A percentile compares a stretch with the other conserved stretches of the same genome.
phyloP scores from a whole-genome alignment of 2,329 filamentous ascomycete species.

The Gremmenia infestans region DNA sequence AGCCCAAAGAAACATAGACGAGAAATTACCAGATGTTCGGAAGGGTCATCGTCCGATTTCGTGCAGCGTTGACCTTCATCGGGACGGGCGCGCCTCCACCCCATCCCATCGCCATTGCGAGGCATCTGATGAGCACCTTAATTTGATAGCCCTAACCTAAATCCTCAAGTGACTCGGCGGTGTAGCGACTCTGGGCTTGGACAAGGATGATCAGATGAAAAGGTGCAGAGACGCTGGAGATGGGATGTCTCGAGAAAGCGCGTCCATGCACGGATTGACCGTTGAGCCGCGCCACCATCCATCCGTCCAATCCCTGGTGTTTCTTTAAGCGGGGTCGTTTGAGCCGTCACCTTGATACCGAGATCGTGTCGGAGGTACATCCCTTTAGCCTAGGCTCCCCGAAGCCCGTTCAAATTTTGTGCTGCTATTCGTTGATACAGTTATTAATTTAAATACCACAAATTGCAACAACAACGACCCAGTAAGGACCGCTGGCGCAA shows the following conservation, averaged over 20 bases:
- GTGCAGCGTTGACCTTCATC: constrained; percentile 9
- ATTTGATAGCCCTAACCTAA: constrained; percentile 1
- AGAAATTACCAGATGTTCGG: constrained; percentile 10
- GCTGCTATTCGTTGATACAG: too few relatives aligned
- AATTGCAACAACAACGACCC: too few relatives aligned
- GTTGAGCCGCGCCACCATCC: constrained; percentile 6
- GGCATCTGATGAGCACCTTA: constrained; percentile 8
- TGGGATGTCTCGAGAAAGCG: background rate
- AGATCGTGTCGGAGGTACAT: constrained; percentile 9
- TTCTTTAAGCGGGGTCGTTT: background rate
- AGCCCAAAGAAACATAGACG: constrained; percentile 1
- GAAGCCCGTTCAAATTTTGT: too few relatives aligned
- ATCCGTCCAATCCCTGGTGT: constrained; percentile 3
- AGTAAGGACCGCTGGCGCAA: constrained; percentile 5
- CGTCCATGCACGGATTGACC: constrained; percentile 2
- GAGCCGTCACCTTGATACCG: constrained; percentile 7
- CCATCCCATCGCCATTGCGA: constrained; percentile 5
- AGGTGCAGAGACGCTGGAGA: constrained; percentile 1
- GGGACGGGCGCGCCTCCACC: background rate
- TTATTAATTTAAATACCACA: too few relatives aligned
- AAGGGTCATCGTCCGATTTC: constrained; percentile 12
- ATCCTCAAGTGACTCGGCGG: background rate
- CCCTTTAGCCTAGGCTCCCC: background rate
- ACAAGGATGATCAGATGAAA: constrained; percentile 3
- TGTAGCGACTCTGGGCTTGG: background rate